Evolutionary conservation across 2,329 filamentous ascomycete species (phyloP).

Genomic region (Cercospora janseana): DNA sequence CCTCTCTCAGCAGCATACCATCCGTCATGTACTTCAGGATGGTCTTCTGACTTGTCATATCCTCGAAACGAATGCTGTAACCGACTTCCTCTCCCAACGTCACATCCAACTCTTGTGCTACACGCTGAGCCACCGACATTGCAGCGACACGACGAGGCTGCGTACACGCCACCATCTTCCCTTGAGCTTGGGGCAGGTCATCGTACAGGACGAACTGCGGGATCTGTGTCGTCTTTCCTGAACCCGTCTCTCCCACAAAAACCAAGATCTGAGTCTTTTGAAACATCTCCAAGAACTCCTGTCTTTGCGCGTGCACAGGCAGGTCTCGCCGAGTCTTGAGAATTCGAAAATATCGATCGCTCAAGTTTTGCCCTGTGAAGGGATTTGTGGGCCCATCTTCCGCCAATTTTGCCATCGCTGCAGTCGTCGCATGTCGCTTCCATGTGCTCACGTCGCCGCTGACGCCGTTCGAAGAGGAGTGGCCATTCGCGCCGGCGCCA

Average conservation of each 20-base stretch:
- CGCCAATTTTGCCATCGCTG: slow-evolving; percentile 66
- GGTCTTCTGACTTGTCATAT: slow-evolving; percentile 83
- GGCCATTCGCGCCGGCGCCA: slow-evolving; percentile 29
- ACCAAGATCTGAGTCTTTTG: slow-evolving; percentile 94
- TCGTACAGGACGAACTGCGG: slow-evolving; percentile 98
- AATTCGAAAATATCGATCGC: slow-evolving; percentile 85
- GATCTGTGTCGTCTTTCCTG: slow-evolving; percentile 98
- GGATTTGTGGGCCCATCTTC: slow-evolving; percentile 83
- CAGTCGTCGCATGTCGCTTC: slow-evolving; percentile 76
- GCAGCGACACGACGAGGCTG: slow-evolving; percentile 96
- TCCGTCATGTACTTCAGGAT: slow-evolving; percentile 99
- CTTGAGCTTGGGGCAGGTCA: slow-evolving; percentile 80
- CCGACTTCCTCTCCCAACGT: slow-evolving; percentile 90
- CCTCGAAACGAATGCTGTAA: slow-evolving; percentile 98
- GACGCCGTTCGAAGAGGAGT: slow-evolving; percentile 3
- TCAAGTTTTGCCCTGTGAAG: slow-evolving; percentile 76
- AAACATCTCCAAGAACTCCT: slow-evolving; percentile 87
- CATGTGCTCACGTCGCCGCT: slow-evolving; percentile 56
- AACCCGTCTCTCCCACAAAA: slow-evolving; percentile 98
- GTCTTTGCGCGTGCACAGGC: slow-evolving; percentile 89
- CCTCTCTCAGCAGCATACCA: slow-evolving; percentile 94
- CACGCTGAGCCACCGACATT: slow-evolving; percentile 98
- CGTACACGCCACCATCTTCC: slow-evolving; percentile 93
- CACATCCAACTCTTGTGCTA: slow-evolving; percentile 94
- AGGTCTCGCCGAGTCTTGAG: slow-evolving; percentile 78